These are phyloP conservation scores for Globisporangium radiosum DNA, from an alignment of 352 stramenopile genomes.

Conservation along the genomic window DNA sequence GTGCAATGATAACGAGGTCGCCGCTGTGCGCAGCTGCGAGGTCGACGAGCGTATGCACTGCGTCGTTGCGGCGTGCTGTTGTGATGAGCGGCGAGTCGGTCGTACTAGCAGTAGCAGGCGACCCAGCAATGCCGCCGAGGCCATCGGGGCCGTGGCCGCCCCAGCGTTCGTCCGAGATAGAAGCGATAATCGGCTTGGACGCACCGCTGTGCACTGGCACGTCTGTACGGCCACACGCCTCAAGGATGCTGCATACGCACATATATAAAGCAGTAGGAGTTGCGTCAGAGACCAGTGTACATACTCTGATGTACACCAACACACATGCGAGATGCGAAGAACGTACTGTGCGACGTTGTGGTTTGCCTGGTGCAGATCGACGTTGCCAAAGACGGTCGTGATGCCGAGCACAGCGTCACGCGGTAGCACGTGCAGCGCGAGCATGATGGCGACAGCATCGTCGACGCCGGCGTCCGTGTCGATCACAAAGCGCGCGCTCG, in stretches of 20 bases:
- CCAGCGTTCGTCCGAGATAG: conserved; percentile 60
- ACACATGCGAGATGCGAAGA: background rate
- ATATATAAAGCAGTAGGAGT: background rate
- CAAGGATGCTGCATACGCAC: conserved; percentile 38
- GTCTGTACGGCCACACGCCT: conserved; percentile 37
- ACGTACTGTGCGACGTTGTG: conserved; percentile 78
- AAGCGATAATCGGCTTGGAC: conserved; percentile 53
- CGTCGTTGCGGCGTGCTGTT: conserved; percentile 43
- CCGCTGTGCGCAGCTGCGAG: conserved; percentile 43
- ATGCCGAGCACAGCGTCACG: conserved; percentile 48
- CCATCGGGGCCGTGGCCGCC: conserved; percentile 67
- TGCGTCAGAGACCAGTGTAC: background rate
- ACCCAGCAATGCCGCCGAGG: conserved; percentile 46
- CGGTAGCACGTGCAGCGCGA: conserved; percentile 61
- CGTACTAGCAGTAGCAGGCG: background rate
- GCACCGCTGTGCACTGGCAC: conserved; percentile 62
- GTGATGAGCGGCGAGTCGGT: conserved; percentile 17
- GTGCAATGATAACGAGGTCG: conserved; percentile 66
- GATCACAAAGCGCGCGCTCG: conserved; percentile 43
- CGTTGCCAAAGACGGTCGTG: conserved; percentile 82
- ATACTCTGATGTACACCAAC: background rate
- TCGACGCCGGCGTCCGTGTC: conserved; percentile 81
- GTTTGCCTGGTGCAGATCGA: conserved; percentile 71
- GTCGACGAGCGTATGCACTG: conserved; percentile 60
- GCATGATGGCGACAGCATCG: conserved; percentile 67